Conservation (phyloP, 2,329 filamentous ascomycete species). For the Aureobasidium pullulans region DNA sequence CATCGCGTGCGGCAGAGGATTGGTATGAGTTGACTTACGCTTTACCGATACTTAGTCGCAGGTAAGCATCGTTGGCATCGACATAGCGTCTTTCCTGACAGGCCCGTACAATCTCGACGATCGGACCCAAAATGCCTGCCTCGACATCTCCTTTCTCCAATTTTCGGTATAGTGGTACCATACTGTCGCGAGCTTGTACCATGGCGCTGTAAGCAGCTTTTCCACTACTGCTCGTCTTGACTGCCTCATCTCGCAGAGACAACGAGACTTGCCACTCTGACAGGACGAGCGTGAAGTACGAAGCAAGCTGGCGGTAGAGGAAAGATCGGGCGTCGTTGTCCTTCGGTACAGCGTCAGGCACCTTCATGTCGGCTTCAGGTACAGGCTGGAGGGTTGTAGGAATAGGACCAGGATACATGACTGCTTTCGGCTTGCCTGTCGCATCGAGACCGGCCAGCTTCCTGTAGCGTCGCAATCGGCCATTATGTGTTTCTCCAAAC, state of each 20-base stretch:
- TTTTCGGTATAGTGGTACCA: constrained; percentile 82
- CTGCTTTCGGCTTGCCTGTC: constrained; percentile 16
- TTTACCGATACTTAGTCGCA: constrained; percentile 70
- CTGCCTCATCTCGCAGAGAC: constrained; percentile 46
- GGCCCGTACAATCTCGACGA: constrained; percentile 85
- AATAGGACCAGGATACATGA: constrained; percentile 68
- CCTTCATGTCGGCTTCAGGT: constrained; percentile 82
- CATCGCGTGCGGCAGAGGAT: not conserved
- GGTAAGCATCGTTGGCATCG: constrained; percentile 91
- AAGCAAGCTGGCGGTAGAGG: constrained; percentile 80
- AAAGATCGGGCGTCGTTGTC: constrained; percentile 61
- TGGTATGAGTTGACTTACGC: constrained; percentile 17
- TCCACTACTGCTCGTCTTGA: constrained; percentile 68
- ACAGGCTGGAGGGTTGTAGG: constrained; percentile 76
- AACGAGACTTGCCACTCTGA: constrained; percentile 79
- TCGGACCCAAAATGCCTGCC: constrained; percentile 68
- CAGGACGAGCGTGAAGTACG: constrained; percentile 95
- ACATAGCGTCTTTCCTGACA: constrained; percentile 90
- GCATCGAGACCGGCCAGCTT: constrained; percentile 39
- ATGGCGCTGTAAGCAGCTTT: constrained; percentile 78
- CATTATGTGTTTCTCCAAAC: constrained; percentile 73
- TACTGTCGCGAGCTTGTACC: constrained; percentile 78
- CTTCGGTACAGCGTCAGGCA: constrained; percentile 54
- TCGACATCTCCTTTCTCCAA: constrained; percentile 77
- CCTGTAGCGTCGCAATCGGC: constrained; percentile 63